phyloP scores from a whole-genome alignment of 345 rosid genomes.

The Noccaea bulbosa region DNA sequence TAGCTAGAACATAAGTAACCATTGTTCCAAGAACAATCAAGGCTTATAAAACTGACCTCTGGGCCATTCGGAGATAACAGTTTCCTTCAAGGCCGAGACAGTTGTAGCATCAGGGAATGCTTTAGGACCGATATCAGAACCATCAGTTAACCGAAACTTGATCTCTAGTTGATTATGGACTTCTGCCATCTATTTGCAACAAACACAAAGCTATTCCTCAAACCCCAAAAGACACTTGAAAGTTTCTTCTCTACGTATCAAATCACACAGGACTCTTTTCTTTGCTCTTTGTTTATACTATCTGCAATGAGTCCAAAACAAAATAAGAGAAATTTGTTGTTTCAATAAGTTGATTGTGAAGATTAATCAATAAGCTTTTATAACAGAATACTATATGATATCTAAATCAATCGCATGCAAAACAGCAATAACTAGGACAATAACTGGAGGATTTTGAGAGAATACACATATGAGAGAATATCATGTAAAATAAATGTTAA shows the following conservation, averaged over 20 bases:
- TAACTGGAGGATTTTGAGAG: background rate
- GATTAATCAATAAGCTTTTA: background rate
- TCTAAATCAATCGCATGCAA: conserved; percentile 33
- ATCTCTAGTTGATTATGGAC: conserved; percentile 87
- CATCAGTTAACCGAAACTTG: conserved; percentile 89
- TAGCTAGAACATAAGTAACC: background rate
- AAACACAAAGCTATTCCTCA: conserved; percentile 35
- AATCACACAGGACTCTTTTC: conserved; percentile 29
- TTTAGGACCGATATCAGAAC: conserved; percentile 94
- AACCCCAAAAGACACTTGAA: conserved; percentile 21
- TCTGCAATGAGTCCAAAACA: conserved; percentile 25
- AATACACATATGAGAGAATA: background rate
- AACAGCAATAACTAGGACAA: conserved; percentile 1
- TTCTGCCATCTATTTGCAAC: conserved; percentile 61
- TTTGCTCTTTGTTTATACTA: conserved; percentile 11
- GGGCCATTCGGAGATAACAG: conserved; percentile 93
- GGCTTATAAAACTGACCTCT: conserved; percentile 59
- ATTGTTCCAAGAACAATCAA: conserved; percentile 15
- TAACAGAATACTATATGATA: conserved; percentile 6
- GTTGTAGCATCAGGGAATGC: conserved; percentile 84
- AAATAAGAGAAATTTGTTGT: background rate
- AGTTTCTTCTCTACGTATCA: conserved; percentile 31
- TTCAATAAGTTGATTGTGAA: conserved; percentile 7
- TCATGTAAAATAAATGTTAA: background rate
- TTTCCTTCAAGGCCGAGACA: conserved; percentile 87